These are phyloP conservation scores for Vigna reflexopilosa DNA, from an alignment of 306 rosid species.

Conservation along the genomic window DNA sequence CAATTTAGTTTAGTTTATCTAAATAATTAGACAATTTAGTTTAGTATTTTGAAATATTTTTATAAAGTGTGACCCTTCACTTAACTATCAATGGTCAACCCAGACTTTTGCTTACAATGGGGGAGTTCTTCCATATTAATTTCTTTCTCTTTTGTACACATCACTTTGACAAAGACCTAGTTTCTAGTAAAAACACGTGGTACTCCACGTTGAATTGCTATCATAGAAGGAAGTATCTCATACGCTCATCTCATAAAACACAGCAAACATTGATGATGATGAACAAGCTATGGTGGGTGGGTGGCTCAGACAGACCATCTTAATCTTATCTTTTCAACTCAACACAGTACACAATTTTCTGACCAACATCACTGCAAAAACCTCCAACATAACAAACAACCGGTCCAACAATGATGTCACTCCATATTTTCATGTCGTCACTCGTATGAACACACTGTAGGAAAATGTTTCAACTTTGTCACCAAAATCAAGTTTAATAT, in stretches of 20 bases:
- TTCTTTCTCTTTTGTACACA: background rate
- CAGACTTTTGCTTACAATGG: slow-evolving; percentile 9
- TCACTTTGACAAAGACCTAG: slow-evolving; percentile 24
- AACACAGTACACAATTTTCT: slow-evolving; percentile 43
- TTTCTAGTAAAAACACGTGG: slow-evolving; percentile 26
- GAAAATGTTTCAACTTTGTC: background rate
- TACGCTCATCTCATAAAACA: slow-evolving; percentile 12
- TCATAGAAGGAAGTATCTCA: background rate
- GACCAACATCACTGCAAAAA: slow-evolving; percentile 50
- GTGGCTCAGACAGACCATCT: slow-evolving; percentile 23
- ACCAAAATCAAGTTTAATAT: background rate
- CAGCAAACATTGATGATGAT: background rate
- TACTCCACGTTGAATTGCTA: background rate
- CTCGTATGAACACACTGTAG: slow-evolving; percentile 23
- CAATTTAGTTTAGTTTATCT: too few species aligned
- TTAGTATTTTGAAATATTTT: too few species aligned
- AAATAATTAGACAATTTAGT: too few species aligned
- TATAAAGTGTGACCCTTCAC: background rate
- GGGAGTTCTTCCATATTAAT: background rate
- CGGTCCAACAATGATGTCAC: slow-evolving; percentile 34
- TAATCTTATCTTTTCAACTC: slow-evolving; percentile 43
- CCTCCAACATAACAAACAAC: slow-evolving; percentile 36
- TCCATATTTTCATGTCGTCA: slow-evolving; percentile 32
- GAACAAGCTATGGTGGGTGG: slow-evolving; percentile 39
- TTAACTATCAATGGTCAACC: slow-evolving; percentile 27